Base-by-base conservation (phyloP, 371 early-diverging fungal species). In the Apophysomyces trapeziformis region DNA sequence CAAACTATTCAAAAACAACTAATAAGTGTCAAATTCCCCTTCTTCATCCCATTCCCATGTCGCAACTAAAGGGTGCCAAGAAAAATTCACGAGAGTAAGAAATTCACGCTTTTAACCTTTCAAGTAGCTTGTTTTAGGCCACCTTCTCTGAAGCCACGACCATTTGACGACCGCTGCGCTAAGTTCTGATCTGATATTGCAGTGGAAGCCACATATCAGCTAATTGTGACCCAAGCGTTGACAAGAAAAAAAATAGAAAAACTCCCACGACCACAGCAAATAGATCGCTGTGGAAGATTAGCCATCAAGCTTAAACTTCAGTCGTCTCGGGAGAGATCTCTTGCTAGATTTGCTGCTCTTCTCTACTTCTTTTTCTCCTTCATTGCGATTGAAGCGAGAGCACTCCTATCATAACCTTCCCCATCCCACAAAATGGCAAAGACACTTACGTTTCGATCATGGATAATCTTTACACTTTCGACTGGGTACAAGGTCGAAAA, bases 401-500 rank as follows among this genome's bases (percentile, higher is more conserved):
- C 21, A 50, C 54, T 50, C 54, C 54, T 50, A 50, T 62, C 36
- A 46, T 36, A 62, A 62, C 63, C 63, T 62, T 62, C 50, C 63
- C 63, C 54, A 50, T 50, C 54, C 54, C 54, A 26, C 32, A 26
- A 50, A 50, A 41, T 21, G 16, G 32, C 16, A 26, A 26, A 50
- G 21, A 38, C 66, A 83, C 90, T 87, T 86, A 93, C 93, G 66
- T 85, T 86, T 65, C 85, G 88, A 74, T 94, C 92, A 47, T 87
- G 85, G 63, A 95, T 89, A 64, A 95, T 91, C 76, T 94, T 94
- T 61, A 92, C 89, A 50, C 72, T 79, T 44, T 83, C 77, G 11
- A 93, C 91, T 44, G 79, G 84, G 41, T 91, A 86, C 16, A 85
- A 78, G 5, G 84, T 66, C 11, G 87, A 71, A 72, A 94, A 94